These are phyloP conservation scores for Neospora caninum DNA, from an alignment of 169 alveolate species.

Conservation along the genomic window DNA sequence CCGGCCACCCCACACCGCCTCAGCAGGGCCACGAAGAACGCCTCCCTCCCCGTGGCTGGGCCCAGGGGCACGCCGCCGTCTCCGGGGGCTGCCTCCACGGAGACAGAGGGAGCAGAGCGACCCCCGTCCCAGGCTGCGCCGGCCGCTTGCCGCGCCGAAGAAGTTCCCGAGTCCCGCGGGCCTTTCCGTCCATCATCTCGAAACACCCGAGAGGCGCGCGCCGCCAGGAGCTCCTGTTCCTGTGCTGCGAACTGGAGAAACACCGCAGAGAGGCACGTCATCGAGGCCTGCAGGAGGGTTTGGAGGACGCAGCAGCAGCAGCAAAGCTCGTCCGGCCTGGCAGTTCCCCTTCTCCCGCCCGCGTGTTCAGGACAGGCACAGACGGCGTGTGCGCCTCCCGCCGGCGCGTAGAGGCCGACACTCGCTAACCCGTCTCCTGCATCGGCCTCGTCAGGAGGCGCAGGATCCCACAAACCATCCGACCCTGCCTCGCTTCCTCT, in stretches of 20 bases:
- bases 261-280: not conserved
- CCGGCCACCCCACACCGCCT: not conserved
- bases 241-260: slow-evolving; percentile 59
- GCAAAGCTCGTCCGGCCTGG: not conserved
- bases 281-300: not conserved
- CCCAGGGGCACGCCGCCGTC: not conserved
- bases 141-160: not conserved
- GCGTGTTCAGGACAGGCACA: not conserved
- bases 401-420: not conserved
- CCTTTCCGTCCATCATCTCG: not conserved
- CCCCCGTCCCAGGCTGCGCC: not conserved
- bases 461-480: not conserved
- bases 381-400: not conserved
- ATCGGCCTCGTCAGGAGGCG: not conserved
- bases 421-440: not conserved
- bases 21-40: not conserved
- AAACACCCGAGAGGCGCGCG: not conserved
- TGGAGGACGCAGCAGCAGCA: slow-evolving; percentile 29
- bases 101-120: not conserved
- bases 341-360: not conserved
- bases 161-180: not conserved
- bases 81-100: not conserved
- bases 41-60: not conserved
- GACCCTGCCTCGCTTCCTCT: not conserved
- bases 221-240: slow-evolving; percentile 32